Evolutionary conservation across 1,284 basidiomycete species (phyloP), one percentile per base, ranked within the genome.

Genomic region (Neonothopanus nambi): DNA sequence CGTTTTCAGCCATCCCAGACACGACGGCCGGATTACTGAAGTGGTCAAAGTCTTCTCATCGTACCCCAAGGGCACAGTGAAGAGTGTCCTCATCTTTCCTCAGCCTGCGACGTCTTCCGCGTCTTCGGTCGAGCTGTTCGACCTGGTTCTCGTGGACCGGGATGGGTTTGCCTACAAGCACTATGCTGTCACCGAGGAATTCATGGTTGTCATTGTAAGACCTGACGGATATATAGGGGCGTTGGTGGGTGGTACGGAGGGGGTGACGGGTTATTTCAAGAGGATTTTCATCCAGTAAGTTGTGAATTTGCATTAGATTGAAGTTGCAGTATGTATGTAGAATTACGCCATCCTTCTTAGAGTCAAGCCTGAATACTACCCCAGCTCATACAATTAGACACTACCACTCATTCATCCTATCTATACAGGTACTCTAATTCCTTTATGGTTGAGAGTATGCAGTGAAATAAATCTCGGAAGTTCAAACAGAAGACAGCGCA

Each of bases 201-300:
- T 21, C 5, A 28, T 23, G 18, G 40, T 52, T 7, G 45, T 53
- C 12, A 45, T 57, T 26, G 55, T 57, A 15, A 48, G 55, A 17
- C 55, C 55, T 2, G 72, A 74, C 52, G 66, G 68, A 7, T 52
- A 45, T n/a, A 48, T 48, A 12, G 51, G 51, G 24, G 51, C 37
- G 24, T 7, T 42, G 8, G 28, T 50, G 3, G 35, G 17, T 7
- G 51, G 39, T 8, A 30, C 36, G 2, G 51, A 39, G 26, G 44
- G 51, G 11, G 38, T 53, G 23, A 53, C 23, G 26, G 41, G 35
- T 24, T 48, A 47, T 30, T 42, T 53, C 36, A 26, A 13, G 1
- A 38, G 42, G 38, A 24, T 51, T 23, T 35, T 44, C 44, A 13
- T 37, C 23, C n/a, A n/a, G n/a, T n/a, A n/a, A n/a, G n/a, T n/a